Conservation (phyloP, 2,329 filamentous ascomycete species). For the Exophiala bonariae region DNA sequence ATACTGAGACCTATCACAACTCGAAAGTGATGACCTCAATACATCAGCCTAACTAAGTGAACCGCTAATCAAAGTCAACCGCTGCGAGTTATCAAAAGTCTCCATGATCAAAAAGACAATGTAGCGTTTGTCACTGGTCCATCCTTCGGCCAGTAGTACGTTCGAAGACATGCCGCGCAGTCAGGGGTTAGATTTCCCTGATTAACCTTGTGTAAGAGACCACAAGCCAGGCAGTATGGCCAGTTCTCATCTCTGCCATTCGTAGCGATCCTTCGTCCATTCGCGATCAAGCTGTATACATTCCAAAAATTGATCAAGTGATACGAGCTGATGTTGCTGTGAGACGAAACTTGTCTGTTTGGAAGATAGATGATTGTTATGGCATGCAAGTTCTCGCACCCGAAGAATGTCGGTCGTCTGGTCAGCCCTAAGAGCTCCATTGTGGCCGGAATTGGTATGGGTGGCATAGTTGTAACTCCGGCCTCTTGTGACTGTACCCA, state of each 20-base stretch:
- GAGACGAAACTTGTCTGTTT: constrained; percentile 32
- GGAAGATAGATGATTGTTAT: constrained; percentile 45
- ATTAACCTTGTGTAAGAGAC: constrained; percentile 20
- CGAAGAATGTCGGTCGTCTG: constrained; percentile 62
- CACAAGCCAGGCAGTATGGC: constrained; percentile 25
- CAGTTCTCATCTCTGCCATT: constrained; percentile 13
- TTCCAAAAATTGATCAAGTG: constrained; percentile 13
- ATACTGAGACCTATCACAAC: no score
- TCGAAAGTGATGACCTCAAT: no score
- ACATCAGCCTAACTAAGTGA: no score
- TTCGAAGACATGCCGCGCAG: constrained; percentile 20
- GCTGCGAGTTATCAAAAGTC: no score
- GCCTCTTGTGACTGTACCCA: constrained; percentile 54
- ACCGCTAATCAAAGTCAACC: no score
- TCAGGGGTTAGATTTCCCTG: constrained; percentile 15
- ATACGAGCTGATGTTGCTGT: constrained; percentile 6
- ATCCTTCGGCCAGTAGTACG: constrained; percentile 12
- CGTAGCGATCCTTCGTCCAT: constrained; percentile 22
- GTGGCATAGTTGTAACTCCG: constrained; percentile 58
- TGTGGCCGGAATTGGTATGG: constrained; percentile 55
- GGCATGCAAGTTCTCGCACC: constrained; percentile 48
- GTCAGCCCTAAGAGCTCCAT: constrained; percentile 62
- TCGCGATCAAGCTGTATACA: constrained; percentile 23
- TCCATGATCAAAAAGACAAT: no score
- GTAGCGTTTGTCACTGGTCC: no score